Percentiles rank a stretch among this genome's conserved stretches.
These are phyloP conservation scores for Mycocentrospora acerina DNA, from an alignment of 2,329 filamentous ascomycete species.

Conservation along the genomic window DNA sequence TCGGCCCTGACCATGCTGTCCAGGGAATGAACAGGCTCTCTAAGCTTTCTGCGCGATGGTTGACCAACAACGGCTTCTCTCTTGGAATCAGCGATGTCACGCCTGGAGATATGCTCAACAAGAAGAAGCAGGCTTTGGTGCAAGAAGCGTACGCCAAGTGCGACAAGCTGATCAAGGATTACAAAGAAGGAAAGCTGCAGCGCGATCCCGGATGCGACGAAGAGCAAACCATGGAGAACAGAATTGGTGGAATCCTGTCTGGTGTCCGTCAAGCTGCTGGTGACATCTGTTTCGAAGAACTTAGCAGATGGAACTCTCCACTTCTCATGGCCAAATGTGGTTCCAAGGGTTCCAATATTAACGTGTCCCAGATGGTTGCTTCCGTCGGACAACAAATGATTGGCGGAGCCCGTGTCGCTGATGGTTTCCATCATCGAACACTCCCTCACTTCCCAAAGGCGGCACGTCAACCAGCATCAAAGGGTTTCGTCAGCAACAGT, in stretches of 20 bases:
- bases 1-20: conserved; percentile 83
- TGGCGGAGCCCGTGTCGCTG: conserved; percentile 83
- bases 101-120: conserved; percentile 69
- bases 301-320: conserved; percentile 89
- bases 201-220: conserved; percentile 88
- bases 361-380: conserved; percentile 98
- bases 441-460: conserved; percentile 95
- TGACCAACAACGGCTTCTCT: conserved; percentile 91
- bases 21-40: conserved; percentile 92
- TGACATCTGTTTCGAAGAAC: conserved; percentile 82
- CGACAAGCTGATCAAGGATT: conserved; percentile 79
- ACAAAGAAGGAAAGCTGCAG: conserved; percentile 76
- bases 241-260: conserved; percentile 86
- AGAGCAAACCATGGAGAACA: conserved; percentile 87
- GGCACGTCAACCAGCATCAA: conserved; percentile 85
- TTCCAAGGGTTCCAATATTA: conserved; percentile 95
- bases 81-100: conserved; percentile 96
- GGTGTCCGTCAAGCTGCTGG: conserved; percentile 90
- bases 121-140: conserved; percentile 75
- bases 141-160: conserved; percentile 76
- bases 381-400: conserved; percentile 98
- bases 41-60: conserved; percentile 82
- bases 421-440: conserved; percentile 95
- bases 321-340: conserved; percentile 97
- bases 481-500: conserved; percentile 95